phyloP scores from a whole-genome alignment of 2,329 filamentous ascomycete species.

The Sclerotinia minor region DNA sequence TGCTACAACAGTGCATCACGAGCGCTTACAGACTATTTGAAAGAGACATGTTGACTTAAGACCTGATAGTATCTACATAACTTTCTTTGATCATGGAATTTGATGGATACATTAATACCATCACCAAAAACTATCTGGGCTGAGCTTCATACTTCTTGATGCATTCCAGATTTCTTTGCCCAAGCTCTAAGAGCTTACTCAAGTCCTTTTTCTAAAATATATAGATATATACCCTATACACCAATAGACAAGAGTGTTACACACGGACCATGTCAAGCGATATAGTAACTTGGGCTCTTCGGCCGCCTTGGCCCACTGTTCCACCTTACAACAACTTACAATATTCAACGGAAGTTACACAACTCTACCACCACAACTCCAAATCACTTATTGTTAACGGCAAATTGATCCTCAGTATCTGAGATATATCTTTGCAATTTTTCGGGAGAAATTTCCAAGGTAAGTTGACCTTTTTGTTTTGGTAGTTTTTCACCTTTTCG shows the following conservation, averaged over 20 bases:
- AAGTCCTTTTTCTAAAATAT: neutral
- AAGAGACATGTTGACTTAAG: neutral
- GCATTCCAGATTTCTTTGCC: neutral
- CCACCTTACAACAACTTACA: constrained; percentile 10
- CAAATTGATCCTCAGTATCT: neutral
- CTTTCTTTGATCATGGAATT: neutral
- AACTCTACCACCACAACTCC: constrained; percentile 7
- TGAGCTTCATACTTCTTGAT: neutral
- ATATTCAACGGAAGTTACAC: constrained; percentile 1
- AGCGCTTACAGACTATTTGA: neutral
- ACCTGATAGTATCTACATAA: neutral
- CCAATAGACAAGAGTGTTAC: constrained; percentile 1
- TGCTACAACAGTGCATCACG: neutral
- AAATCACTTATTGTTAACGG: neutral
- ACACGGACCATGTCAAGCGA: constrained; percentile 8
- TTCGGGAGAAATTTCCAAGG: neutral
- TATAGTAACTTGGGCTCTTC: neutral
- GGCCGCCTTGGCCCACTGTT: neutral
- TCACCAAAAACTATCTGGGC: neutral
- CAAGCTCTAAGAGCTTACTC: neutral
- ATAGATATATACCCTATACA: neutral
- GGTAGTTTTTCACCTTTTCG: constrained; percentile 16
- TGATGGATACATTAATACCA: neutral
- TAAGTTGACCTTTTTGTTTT: constrained; percentile 10
- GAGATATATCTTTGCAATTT: neutral